Evolutionary conservation across 495 filamentous ascomycete species (phyloP).

Genomic region (Podospora appendiculata): DNA sequence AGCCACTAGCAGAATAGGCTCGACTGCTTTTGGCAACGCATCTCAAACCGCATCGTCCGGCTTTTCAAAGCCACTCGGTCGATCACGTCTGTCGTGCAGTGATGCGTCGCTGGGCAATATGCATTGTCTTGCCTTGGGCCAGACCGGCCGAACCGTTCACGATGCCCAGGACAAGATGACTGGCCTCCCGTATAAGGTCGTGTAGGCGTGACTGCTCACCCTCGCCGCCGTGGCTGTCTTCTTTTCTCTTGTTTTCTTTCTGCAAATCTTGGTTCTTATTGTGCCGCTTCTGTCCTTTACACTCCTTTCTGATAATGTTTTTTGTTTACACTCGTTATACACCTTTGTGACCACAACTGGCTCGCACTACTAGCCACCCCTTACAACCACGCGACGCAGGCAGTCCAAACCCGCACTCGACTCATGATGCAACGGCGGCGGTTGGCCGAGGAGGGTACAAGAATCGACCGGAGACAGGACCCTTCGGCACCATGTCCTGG

Average conservation of each 20-base stretch:
- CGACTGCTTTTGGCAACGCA: constrained; percentile 7
- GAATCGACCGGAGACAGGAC: constrained; percentile 1
- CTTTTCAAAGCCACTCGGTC: constrained; percentile 10
- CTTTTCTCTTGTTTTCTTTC: constrained; percentile 11
- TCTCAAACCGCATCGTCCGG: constrained; percentile 15
- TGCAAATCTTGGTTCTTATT: constrained; percentile 6
- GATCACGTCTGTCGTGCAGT: constrained; percentile 17
- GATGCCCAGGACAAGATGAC: too few species aligned
- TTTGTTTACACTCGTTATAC: constrained; percentile 5
- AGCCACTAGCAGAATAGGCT: constrained; percentile 7
- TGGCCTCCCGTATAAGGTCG: constrained; percentile 6
- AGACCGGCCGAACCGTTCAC: too few species aligned
- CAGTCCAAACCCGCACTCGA: neutral
- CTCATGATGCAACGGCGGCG: constrained; percentile 6
- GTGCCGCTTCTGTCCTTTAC: constrained; percentile 2
- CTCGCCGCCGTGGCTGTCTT: neutral
- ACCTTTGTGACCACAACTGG: neutral
- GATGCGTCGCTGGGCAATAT: constrained; percentile 11
- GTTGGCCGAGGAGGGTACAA: neutral
- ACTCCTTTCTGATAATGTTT: constrained; percentile 10
- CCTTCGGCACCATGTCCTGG: constrained; percentile 17
- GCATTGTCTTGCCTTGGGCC: neutral
- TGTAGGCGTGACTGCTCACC: neutral
- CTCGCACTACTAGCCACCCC: neutral
- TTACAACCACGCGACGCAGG: neutral